Percentiles rank a stretch among this genome's conserved stretches.
Evolutionary conservation across 345 rosid genomes (phyloP).

Genomic region (Corymbia maculata): DNA sequence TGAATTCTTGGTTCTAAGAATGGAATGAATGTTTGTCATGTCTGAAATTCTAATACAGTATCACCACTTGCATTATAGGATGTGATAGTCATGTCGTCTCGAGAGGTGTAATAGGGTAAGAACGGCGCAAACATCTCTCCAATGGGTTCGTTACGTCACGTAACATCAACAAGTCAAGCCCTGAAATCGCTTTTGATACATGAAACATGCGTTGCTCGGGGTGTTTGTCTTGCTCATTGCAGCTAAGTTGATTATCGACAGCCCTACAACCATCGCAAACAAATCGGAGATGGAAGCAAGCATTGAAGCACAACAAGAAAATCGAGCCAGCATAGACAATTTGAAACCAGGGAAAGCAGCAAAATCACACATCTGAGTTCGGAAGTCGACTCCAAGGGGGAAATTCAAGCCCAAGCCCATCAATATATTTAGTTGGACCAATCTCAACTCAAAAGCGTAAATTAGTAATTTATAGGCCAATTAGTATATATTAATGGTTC

Average conservation of each 20-base stretch:
- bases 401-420: too few relatives aligned
- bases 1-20: neutral
- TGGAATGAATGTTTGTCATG: neutral
- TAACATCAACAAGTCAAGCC: neutral
- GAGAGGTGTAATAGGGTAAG: neutral
- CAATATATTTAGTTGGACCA: too few relatives aligned
- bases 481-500: too few relatives aligned
- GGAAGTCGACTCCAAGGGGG: too few relatives aligned
- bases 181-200: neutral
- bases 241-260: neutral
- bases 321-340: neutral
- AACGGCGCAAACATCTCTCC: neutral
- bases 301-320: neutral
- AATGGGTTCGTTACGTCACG: neutral
- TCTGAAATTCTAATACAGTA: neutral
- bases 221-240: neutral
- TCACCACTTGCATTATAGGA: neutral
- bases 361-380: neutral
- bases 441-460: too few relatives aligned
- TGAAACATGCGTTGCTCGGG: neutral
- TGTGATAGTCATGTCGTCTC: neutral
- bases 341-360: fast-evolving
- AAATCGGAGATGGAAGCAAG: neutral
- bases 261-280: fast-evolving
- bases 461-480: too few relatives aligned